phyloP scores from a whole-genome alignment of 768 basidiomycete genomes.

The Asterophora lycoperdoides region DNA sequence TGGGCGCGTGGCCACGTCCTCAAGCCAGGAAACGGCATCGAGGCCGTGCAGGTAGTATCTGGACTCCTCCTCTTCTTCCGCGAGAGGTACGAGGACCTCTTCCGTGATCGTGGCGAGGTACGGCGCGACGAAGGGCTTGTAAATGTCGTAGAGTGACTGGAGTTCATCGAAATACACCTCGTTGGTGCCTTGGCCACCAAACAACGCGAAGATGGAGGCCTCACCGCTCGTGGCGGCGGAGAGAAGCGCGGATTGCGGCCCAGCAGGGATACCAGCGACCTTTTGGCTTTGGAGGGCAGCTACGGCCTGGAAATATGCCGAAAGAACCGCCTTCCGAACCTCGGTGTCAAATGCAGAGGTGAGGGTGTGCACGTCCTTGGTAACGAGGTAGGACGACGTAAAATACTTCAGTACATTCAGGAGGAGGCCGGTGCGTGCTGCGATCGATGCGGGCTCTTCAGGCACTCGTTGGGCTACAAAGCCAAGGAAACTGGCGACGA shows the following conservation, averaged over 20 bases:
- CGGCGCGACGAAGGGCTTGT: slow-evolving; percentile 77
- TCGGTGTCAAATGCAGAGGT: slow-evolving; percentile 71
- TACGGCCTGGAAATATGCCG: slow-evolving; percentile 76
- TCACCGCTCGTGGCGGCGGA: slow-evolving; percentile 55
- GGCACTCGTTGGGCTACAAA: slow-evolving; percentile 66
- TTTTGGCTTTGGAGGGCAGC: slow-evolving; percentile 59
- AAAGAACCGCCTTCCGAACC: slow-evolving; percentile 69
- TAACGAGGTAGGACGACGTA: slow-evolving; percentile 64
- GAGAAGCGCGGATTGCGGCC: slow-evolving; percentile 66
- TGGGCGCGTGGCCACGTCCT: slow-evolving; percentile 65
- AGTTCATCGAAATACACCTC: slow-evolving; percentile 98
- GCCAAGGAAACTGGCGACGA: slow-evolving; percentile 79
- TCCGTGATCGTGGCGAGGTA: slow-evolving; percentile 63
- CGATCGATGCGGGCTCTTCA: slow-evolving; percentile 46
- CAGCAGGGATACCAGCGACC: slow-evolving; percentile 50
- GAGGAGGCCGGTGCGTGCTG: slow-evolving; percentile 62
- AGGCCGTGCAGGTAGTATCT: slow-evolving; percentile 78
- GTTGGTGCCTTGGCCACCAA: slow-evolving; percentile 97
- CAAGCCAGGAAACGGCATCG: slow-evolving; percentile 81
- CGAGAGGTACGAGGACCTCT: slow-evolving; percentile 69
- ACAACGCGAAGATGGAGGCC: slow-evolving; percentile 83
- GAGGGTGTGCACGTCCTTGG: slow-evolving; percentile 79
- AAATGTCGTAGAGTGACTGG: slow-evolving; percentile 85
- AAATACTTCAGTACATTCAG: slow-evolving; percentile 75
- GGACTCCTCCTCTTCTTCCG: slow-evolving; percentile 51